Evolutionary conservation across 768 basidiomycete genomes (phyloP).

Genomic region (Boletales sp.): DNA sequence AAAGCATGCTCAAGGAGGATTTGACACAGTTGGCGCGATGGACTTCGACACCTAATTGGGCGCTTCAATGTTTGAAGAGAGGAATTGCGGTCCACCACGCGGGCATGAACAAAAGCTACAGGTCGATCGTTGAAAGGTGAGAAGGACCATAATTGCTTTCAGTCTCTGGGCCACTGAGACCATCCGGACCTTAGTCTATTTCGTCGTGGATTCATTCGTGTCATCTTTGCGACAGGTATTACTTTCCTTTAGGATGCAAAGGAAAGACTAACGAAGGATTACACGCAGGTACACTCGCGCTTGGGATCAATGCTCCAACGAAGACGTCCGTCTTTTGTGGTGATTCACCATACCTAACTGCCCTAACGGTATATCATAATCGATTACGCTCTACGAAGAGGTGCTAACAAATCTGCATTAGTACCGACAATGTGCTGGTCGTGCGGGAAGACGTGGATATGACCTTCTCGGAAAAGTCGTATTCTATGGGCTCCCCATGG

Average conservation of each 20-base stretch:
- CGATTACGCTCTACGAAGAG: background rate
- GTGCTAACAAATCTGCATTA: slow-evolving; percentile 19
- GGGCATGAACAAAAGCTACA: slow-evolving; percentile 64
- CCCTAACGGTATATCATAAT: slow-evolving; percentile 47
- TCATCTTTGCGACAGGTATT: slow-evolving; percentile 63
- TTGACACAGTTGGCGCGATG: slow-evolving; percentile 34
- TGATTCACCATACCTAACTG: slow-evolving; percentile 58
- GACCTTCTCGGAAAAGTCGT: slow-evolving; percentile 69
- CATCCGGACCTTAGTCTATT: slow-evolving; percentile 35
- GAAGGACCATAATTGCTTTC: background rate
- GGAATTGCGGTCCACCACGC: slow-evolving; percentile 70
- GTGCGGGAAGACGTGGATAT: slow-evolving; percentile 70
- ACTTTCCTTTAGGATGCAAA: background rate
- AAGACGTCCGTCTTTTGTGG: slow-evolving; percentile 63
- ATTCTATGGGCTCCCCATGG: slow-evolving; percentile 65
- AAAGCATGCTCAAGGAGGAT: slow-evolving; percentile 47
- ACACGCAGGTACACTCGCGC: slow-evolving; percentile 56
- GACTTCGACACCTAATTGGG: slow-evolving; percentile 40
- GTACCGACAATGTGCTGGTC: slow-evolving; percentile 73
- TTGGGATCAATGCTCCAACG: slow-evolving; percentile 74
- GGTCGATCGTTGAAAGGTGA: slow-evolving; percentile 56
- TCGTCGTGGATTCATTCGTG: slow-evolving; percentile 57
- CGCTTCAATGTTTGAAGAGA: slow-evolving; percentile 45
- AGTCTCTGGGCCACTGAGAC: background rate
- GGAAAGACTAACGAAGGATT: background rate